phyloP scores from a whole-genome alignment of 495 filamentous ascomycete genomes.

The Penicillium cinerascens region DNA sequence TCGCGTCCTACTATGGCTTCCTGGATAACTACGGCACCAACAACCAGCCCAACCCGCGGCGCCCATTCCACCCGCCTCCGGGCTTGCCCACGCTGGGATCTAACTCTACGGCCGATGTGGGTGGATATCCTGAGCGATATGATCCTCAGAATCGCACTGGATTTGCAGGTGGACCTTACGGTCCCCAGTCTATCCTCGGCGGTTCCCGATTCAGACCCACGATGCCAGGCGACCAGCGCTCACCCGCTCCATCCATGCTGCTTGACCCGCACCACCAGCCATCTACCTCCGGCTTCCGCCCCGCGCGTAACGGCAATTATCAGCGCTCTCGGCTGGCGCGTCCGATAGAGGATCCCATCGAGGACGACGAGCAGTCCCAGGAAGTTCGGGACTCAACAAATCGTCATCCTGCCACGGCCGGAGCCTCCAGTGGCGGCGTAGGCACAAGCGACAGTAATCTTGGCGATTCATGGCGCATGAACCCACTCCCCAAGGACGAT shows the following conservation, averaged over 20 bases:
- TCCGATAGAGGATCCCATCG: constrained; percentile 34
- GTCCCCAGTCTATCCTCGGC: constrained; percentile 29
- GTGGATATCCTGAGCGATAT: constrained; percentile 44
- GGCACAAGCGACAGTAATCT: constrained; percentile 55
- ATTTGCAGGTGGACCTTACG: constrained; percentile 22
- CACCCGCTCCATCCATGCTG: constrained; percentile 61
- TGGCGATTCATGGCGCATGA: constrained; percentile 63
- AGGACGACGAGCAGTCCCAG: constrained; percentile 38
- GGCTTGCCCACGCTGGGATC: constrained; percentile 69
- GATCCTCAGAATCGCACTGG: constrained; percentile 38
- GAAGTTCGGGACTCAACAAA: constrained; percentile 22
- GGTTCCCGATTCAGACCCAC: constrained; percentile 28
- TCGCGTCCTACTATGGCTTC: constrained; percentile 90
- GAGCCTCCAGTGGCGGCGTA: constrained; percentile 40
- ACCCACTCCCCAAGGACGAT: constrained; percentile 42
- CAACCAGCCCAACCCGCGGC: constrained; percentile 49
- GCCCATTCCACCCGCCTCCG: constrained; percentile 73
- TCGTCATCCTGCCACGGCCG: constrained; percentile 18
- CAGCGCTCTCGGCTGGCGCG: constrained; percentile 49
- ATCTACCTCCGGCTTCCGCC: constrained; percentile 50
- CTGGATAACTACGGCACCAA: constrained; percentile 81
- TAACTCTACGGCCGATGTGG: constrained; percentile 51
- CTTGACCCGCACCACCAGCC: constrained; percentile 88
- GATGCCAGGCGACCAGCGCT: constrained; percentile 27
- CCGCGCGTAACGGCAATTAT: constrained; percentile 40